These are phyloP conservation scores for Fusarium floridanum DNA, from an alignment of 2,329 filamentous ascomycete species.

Conservation along the genomic window DNA sequence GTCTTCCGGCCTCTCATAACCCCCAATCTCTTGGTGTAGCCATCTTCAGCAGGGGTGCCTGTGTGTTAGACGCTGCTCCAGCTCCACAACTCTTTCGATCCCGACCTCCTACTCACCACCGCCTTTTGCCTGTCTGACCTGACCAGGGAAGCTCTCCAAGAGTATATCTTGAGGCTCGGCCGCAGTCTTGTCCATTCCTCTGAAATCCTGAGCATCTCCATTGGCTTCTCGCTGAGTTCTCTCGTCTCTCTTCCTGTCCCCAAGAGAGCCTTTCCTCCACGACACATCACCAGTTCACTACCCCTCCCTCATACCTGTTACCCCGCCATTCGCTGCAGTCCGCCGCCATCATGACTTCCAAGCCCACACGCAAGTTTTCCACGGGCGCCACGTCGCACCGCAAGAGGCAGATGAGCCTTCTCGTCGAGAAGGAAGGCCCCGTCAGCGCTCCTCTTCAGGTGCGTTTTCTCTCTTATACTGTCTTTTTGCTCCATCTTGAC, in stretches of 20 bases:
- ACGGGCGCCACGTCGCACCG: constrained; percentile 60
- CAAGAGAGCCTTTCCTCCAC: constrained; percentile 8
- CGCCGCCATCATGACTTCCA: constrained; percentile 45
- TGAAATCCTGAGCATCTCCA: constrained; percentile 24
- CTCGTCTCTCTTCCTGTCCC: constrained; percentile 14
- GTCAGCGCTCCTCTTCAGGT: constrained; percentile 63
- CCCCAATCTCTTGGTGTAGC: constrained; percentile 35
- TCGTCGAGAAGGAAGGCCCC: constrained; percentile 57
- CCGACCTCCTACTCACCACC: constrained; percentile 42
- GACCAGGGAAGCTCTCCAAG: constrained; percentile 37
- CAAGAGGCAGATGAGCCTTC: constrained; percentile 60
- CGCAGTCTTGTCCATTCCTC: constrained; percentile 21
- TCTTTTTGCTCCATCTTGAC: background rate
- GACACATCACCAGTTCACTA: constrained; percentile 10
- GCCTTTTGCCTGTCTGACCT: constrained; percentile 45
- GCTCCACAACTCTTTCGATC: constrained; percentile 47
- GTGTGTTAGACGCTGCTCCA: constrained; percentile 22
- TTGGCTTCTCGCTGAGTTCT: constrained; percentile 14
- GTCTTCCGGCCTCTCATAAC: constrained; percentile 24
- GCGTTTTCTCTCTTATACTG: constrained; percentile 33
- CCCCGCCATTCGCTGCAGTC: constrained; percentile 21
- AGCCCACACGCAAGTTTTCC: constrained; percentile 57
- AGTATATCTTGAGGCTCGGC: constrained; percentile 39
- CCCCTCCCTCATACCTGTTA: constrained; percentile 26
- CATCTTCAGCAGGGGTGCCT: constrained; percentile 37